Conservation (phyloP, 2,329 filamentous ascomycete species). For the Fusarium nodosum region DNA sequence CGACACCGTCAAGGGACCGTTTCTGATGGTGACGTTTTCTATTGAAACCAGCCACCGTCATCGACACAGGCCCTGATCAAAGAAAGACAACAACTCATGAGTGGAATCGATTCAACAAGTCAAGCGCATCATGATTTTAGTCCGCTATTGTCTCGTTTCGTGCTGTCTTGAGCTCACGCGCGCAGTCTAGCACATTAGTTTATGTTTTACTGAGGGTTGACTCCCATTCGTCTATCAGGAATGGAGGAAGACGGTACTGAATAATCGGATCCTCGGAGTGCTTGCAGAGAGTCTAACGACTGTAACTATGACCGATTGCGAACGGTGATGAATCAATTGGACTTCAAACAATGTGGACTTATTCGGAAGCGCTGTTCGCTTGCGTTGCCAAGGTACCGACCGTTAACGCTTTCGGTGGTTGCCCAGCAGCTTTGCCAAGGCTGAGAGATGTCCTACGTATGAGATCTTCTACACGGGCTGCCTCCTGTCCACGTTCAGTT, state of each 20-base stretch:
- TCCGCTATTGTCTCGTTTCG: constrained; percentile 31
- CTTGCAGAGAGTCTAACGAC: constrained; percentile 12
- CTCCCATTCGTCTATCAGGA: constrained; percentile 31
- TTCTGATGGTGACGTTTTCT: constrained; percentile 46
- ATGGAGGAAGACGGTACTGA: constrained; percentile 10
- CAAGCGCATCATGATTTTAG: constrained; percentile 16
- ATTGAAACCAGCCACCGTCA: constrained; percentile 42
- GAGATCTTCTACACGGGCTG: constrained; percentile 33
- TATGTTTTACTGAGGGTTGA: constrained; percentile 38
- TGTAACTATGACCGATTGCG: not conserved
- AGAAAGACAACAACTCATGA: constrained; percentile 15
- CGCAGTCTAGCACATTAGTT: constrained; percentile 16
- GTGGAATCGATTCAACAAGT: constrained; percentile 11
- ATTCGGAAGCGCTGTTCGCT: constrained; percentile 29
- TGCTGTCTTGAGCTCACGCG: constrained; percentile 17
- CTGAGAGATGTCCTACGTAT: constrained; percentile 26
- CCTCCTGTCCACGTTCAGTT: constrained; percentile 21
- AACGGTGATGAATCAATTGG: constrained; percentile 14
- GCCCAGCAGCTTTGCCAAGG: constrained; percentile 42
- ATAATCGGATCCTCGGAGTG: constrained; percentile 30
- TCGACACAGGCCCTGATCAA: constrained; percentile 18
- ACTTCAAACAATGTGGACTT: constrained; percentile 37
- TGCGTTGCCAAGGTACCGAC: constrained; percentile 42
- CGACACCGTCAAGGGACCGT: constrained; percentile 31
- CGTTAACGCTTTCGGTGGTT: constrained; percentile 39